Evolutionary conservation across 805 yeast genomes (phyloP).

Genomic region (Metschnikowia lunata): DNA sequence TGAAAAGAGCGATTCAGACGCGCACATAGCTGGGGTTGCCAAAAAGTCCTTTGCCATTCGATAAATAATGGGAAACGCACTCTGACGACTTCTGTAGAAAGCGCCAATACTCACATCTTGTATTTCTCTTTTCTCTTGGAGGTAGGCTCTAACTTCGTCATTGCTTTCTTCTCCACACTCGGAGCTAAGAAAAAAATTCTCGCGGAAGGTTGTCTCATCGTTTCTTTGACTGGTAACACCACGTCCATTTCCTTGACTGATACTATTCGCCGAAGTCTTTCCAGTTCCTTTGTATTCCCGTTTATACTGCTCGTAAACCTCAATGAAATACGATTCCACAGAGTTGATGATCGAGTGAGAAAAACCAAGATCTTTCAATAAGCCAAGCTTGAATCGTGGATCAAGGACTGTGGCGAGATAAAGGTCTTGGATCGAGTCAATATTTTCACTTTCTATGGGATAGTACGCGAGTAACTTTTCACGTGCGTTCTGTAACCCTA

Average conservation of each 20-base stretch:
- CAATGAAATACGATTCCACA: background rate
- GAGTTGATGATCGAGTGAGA: background rate
- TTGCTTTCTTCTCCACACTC: background rate
- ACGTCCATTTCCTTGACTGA: background rate
- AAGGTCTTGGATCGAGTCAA: background rate
- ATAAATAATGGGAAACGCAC: background rate
- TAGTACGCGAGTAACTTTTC: background rate
- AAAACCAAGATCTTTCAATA: background rate
- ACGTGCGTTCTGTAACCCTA: background rate
- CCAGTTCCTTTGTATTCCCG: background rate
- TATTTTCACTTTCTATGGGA: background rate
- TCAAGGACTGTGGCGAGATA: background rate
- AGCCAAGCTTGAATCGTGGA: background rate
- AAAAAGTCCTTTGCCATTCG: background rate
- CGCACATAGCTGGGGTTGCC: background rate
- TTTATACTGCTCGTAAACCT: background rate
- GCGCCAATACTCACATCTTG: background rate
- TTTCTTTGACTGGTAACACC: too few relatives aligned
- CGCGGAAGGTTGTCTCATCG: background rate
- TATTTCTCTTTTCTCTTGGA: background rate
- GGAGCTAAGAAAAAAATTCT: background rate
- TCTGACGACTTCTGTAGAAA: background rate
- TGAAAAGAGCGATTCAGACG: background rate
- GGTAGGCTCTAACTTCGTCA: background rate
- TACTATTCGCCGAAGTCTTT: background rate